Evolutionary conservation across 441 rosid genomes (phyloP).

Genomic region (Populus tomentosa): DNA sequence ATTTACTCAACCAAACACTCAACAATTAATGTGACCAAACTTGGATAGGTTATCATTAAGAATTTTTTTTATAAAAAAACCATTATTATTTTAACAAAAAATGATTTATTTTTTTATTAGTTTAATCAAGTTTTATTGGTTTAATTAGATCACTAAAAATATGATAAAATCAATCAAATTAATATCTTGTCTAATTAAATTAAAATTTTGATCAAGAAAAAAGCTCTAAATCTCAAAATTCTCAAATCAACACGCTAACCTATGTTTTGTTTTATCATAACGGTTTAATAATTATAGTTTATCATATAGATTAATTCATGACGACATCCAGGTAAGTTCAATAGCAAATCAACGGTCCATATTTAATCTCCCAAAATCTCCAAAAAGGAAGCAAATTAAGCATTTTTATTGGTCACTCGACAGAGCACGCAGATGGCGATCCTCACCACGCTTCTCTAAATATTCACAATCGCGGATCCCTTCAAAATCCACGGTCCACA

Average conservation of each 20-base stretch:
- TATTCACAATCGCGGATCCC: not conserved
- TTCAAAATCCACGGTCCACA: not conserved
- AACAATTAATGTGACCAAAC: not conserved
- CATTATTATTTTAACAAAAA: too few species aligned
- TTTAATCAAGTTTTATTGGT: too few species aligned
- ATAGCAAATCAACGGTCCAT: not conserved
- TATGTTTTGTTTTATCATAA: not conserved
- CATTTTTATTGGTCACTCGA: not conserved
- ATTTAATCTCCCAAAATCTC: not conserved
- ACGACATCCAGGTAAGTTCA: not conserved
- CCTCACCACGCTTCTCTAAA: not conserved
- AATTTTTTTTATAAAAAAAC: too few species aligned
- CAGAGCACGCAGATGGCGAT: not conserved
- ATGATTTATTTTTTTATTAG: too few species aligned
- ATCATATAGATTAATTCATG: not conserved
- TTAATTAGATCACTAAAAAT: too few species aligned
- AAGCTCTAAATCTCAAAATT: not conserved
- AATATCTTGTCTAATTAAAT: too few species aligned
- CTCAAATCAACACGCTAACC: not conserved
- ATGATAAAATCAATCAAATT: not conserved
- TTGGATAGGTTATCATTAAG: not conserved
- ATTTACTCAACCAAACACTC: not conserved
- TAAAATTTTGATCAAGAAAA: not conserved
- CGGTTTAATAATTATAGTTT: not conserved
- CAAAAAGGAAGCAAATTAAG: not conserved